Evolutionary conservation across 306 rosid genomes (phyloP).

Genomic region (Albizia julibrissin): DNA sequence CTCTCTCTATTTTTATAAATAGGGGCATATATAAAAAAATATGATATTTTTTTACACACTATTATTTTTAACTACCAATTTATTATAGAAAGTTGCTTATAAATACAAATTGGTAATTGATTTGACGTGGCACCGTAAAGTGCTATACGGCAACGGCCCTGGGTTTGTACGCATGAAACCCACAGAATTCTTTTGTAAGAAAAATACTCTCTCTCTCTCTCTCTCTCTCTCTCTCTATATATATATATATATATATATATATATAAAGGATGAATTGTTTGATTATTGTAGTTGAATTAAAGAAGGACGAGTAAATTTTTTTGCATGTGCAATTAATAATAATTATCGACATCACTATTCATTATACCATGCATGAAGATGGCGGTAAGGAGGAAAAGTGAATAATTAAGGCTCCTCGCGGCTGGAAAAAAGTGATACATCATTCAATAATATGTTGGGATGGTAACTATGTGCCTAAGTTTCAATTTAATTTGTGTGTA

Average conservation of each 20-base stretch:
- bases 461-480: neutral
- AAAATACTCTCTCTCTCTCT: too few relatives aligned
- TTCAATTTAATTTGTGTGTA: neutral
- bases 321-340: neutral
- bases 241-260: too few relatives aligned
- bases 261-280: neutral
- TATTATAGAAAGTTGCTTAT: too few relatives aligned
- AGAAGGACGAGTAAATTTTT: neutral
- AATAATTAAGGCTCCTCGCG: neutral
- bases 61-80: too few relatives aligned
- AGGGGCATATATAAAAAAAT: too few relatives aligned
- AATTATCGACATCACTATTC: neutral
- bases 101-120: neutral
- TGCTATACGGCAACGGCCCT: neutral
- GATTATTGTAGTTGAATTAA: neutral
- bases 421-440: neutral
- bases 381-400: too few relatives aligned
- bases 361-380: neutral
- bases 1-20: too few relatives aligned
- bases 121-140: neutral
- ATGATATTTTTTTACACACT: too few relatives aligned
- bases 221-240: too few relatives aligned
- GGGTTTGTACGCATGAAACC: neutral
- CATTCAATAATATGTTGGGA: neutral
- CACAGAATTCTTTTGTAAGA: neutral